These are phyloP conservation scores for Paramecium primaurelia DNA, from an alignment of 73 alveolate species.

Conservation along the genomic window DNA sequence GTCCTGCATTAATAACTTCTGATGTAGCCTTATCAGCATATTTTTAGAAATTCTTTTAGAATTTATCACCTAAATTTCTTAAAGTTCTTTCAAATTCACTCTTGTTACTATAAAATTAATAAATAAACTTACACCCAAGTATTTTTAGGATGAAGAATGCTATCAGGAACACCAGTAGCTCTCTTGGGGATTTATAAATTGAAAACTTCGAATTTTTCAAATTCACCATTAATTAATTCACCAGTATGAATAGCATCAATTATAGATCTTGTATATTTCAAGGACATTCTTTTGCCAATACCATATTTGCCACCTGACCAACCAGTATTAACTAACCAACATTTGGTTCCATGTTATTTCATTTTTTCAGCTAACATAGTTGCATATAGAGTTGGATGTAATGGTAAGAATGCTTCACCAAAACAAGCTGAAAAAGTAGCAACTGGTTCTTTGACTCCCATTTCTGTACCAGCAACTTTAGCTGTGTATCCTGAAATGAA, in stretches of 20 bases:
- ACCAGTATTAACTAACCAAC: conserved; percentile 97
- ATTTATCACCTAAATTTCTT: conserved; percentile 26
- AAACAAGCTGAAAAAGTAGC: conserved; percentile 97
- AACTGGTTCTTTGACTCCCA: conserved; percentile 91
- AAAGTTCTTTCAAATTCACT: conserved; percentile 40
- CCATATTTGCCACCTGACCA: conserved; percentile 97
- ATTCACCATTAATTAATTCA: conserved; percentile 73
- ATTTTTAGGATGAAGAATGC: conserved; percentile 66
- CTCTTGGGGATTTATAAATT: conserved; percentile 80
- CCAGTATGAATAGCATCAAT: conserved; percentile 94
- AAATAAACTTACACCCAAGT: conserved; percentile 67
- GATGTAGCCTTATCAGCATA: conserved; percentile 45
- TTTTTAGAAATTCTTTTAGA: conserved; percentile 54
- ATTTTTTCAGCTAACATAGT: conserved; percentile 93
- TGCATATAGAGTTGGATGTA: conserved; percentile 93
- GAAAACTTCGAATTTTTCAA: conserved; percentile 72
- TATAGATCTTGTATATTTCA: conserved; percentile 85
- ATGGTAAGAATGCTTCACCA: conserved; percentile 96
- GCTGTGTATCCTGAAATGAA: conserved; percentile 97
- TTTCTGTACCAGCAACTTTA: conserved; percentile 95
- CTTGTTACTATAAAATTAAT: background rate
- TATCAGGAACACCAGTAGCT: conserved; percentile 79
- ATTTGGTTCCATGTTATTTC: conserved; percentile 80
- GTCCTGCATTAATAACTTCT: conserved; percentile 55
- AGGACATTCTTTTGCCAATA: conserved; percentile 89